Base-by-base conservation (phyloP, 192 early-diverging fungal genomes). In the Gonapodya sp. region DNA sequence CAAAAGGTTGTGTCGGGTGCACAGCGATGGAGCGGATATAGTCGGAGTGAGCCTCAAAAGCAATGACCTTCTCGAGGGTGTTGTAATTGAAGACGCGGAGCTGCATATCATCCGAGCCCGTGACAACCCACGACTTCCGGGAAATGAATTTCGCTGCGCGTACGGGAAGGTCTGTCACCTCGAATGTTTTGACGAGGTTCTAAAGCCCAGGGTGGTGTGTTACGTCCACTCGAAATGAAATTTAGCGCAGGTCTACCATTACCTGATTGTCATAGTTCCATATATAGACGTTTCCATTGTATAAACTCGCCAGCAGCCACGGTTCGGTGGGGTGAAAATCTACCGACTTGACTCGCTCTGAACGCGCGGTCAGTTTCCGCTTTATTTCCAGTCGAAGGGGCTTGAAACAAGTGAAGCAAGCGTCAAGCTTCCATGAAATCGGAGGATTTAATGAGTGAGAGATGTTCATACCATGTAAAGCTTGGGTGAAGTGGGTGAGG, bases 21-120 rank as follows among this genome's bases (percentile, higher is more conserved):
- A 99, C 95, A 31, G 97, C 96, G 78, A 99, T 91, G 84, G 92
- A 92, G 77, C 98, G 93, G 87, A 99, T 96, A 83, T 98, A 99
- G 85, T 99, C 98, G 81, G 89, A 89, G 84, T 99, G 98, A 30
- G 95, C 98, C 80, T 98, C 96, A 85, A 98, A 98, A 36, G 93
- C 92, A 30, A 93, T 91, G 24, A 99, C 94, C 82, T 98, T 97
- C 86, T 99, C 98, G 85, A 95, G 95, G 36, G 98, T 99, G 86
- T 98, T 98, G 91, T 99, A 99, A 93, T 99, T 99, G 93, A 94
- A 99, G 73, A 99, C 96, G 18, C 94, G 91, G 83, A 98, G 85
- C 82, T 97, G 95, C 92, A 96, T 95, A 87, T 99, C 98, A 84
- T 99, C 98, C 2, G 95, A 94, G 36, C 98, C 98, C 14, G 96